Evolutionary conservation across 768 basidiomycete genomes (phyloP), one percentile per base, ranked within the genome.

Genomic region (Rhizopogon vulgaris): DNA sequence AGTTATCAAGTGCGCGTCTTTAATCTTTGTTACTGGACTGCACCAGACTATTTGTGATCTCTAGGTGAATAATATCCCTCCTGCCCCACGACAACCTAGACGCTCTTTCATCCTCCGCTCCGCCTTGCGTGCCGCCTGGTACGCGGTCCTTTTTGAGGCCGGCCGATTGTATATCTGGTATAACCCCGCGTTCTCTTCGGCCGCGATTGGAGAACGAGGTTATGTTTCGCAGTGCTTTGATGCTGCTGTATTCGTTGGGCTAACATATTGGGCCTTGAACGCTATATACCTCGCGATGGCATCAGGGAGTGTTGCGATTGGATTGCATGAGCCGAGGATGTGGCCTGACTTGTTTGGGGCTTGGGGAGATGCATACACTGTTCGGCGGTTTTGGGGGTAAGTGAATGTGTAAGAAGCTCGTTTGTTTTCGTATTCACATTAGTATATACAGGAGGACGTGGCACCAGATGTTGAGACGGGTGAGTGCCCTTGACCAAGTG

Each of bases 381-480:
- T 77, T 12, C 67, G 71, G 15, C 62, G 63, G 6, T 64, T 71
- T 25, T 76, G 74, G 75, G 68, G 73, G 72, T 73, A 54, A 56
- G 71, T 62, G 6, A 42, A 27, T 46, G 11, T 38, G 15, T 24
- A 5, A 18, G 15, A 43, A 38, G 24, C 17, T 32, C 15, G 39
- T 12, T 15, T 18, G n/a, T 36, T 55, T 36, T 8, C 24, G 38
- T 40, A 14, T 41, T 45, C 18, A 45, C 18, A 28, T 8, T 49
- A 9, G 48, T 27, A 18, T 15, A 34, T 9, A 2, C 46, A 70
- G 71, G 15, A 62, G 62, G 28, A 58, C 62, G 0, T 74, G 73
- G 72, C 73, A 75, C 52, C 73, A 75, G 49, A 51, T 62, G 32
- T 39, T 72, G 30, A 66, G 67, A 41, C 61, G 63, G 45, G 73